Evolutionary conservation across 1,284 basidiomycete genomes (phyloP).

Genomic region (Flammula alnicola): DNA sequence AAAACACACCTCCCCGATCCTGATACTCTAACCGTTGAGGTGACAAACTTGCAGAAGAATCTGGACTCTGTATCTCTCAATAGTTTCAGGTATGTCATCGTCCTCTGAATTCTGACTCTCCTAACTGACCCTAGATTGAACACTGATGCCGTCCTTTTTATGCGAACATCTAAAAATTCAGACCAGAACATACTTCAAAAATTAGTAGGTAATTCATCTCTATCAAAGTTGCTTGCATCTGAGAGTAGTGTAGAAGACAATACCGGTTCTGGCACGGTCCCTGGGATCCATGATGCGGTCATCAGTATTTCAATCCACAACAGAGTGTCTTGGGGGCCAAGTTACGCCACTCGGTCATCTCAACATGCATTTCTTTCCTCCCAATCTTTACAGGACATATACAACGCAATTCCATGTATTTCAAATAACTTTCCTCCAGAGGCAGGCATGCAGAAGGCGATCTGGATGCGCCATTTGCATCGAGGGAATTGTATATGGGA

Average conservation of each 20-base stretch:
- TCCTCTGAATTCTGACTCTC: neutral
- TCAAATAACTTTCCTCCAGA: slow-evolving; percentile 59
- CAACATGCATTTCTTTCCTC: slow-evolving; percentile 72
- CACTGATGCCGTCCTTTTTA: slow-evolving; percentile 59
- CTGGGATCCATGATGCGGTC: slow-evolving; percentile 45
- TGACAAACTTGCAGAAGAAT: slow-evolving; percentile 49
- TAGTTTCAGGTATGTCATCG: slow-evolving; percentile 59
- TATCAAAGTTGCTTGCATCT: slow-evolving; percentile 8
- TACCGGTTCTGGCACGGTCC: slow-evolving; percentile 24
- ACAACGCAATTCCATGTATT: slow-evolving; percentile 63
- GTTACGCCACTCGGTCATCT: slow-evolving; percentile 62
- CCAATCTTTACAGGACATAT: slow-evolving; percentile 72
- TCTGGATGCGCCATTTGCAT: slow-evolving; percentile 60
- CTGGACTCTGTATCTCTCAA: slow-evolving; percentile 54
- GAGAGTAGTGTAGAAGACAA: slow-evolving; percentile 34
- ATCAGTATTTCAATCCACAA: slow-evolving; percentile 64
- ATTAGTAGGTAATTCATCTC: slow-evolving; percentile 40
- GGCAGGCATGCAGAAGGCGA: slow-evolving; percentile 14
- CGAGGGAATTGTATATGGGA: slow-evolving; percentile 62
- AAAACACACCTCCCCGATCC: slow-evolving; percentile 36
- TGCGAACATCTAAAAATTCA: slow-evolving; percentile 63
- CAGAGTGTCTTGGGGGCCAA: slow-evolving; percentile 63
- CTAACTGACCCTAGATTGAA: slow-evolving; percentile 44
- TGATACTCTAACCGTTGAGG: slow-evolving; percentile 43
- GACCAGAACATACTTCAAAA: slow-evolving; percentile 64